Base-by-base conservation (phyloP, 2,329 filamentous ascomycete species). In the Arachnomyces sp. region DNA sequence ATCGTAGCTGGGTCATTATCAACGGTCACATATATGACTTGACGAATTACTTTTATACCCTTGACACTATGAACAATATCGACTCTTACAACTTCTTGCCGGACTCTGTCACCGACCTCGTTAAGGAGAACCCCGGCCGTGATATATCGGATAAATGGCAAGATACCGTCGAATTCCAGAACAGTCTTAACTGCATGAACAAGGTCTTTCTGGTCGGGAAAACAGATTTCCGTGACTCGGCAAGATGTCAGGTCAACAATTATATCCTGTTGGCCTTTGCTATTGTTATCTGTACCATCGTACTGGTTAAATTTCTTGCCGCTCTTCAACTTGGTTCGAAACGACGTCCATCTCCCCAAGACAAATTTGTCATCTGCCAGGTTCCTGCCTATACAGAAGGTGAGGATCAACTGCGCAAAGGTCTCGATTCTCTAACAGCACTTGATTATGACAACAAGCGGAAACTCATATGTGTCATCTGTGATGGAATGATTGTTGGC, bases 361-460 rank as follows among this genome's bases (percentile, higher is more conserved):
- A 98, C 65, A 98, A 96, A 61, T 98, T 98, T 54, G 89, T 98
- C 53, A 96, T 98, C 51, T 96, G 92, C 65, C 88, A 95, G 63
- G 88, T 98, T 25, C 92, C 92, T 7, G 92, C 92, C 4, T 98
- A 98, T 59, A 98, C 92, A 0, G 92, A 98, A 70, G 92, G 88
- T 53, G 92, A 98, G 71, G 92, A 98, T 54, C 90, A 89, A 3
- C 71, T 98, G 7, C 77, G 92, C 40, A 93, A 95, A 59, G 90
- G 88, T 38, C 74, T 98, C 2, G 92, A 98, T 60, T 96, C 92
- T 1, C 74, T 96, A 44, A 95, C 92, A 12, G 87, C 89, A 9
- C 75, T 98, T 12, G 84, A 94, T 52, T 98, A 98, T 54, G 92
- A 98, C 66, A 95, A 98, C 67, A 98, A 98, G 72, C 77, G 92